Evolutionary conservation across 352 stramenopile species (phyloP), one percentile per base, ranked within the genome.

Genomic region (Phytophthora ramorum): DNA sequence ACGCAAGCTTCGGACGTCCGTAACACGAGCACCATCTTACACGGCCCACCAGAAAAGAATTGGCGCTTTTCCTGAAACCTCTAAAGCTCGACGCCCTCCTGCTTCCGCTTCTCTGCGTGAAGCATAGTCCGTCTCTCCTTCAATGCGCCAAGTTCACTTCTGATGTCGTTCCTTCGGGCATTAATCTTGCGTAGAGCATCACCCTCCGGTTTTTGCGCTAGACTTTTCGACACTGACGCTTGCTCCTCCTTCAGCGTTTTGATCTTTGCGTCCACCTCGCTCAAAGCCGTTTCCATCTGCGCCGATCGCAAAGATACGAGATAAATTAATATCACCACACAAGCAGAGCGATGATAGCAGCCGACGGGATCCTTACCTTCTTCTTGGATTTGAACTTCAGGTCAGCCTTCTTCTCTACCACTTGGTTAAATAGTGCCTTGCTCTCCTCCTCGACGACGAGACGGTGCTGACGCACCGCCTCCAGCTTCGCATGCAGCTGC

Each of bases 371-470:
- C 5, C 60, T 43, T 73, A 89, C 82, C 82, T 94, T 94, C 61
- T 92, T 90, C 74, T 96, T 96, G 8, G 85, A 94, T 75, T 96
- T 90, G 68, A 96, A 92, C 57, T 93, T 93, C 51, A 96, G 63
- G 62, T 96, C 88, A 40, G 88, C 87, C 69, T 96, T 96, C 78
- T 93, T 94, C 66, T 96, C 86, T 30, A 96, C 88, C 44, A 96
- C 88, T 74, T 91, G 81, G 61, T 91, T 96, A 78, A 93, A 96
- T 72, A 96, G 78, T 62, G 87, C 83, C 71, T 96, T 96, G 78
- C 88, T 93, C 63, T 96, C 88, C 61, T 96, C 88, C 69, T 96
- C 88, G 20, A 96, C 75, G 13, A 89, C 88, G 14, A 96, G 76
- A 63, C 88, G 88, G 63, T 96, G 88, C 64, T 96, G 84, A 17